phyloP scores from a whole-genome alignment of 2,329 filamentous ascomycete genomes.

The Penicillium thymicola region DNA sequence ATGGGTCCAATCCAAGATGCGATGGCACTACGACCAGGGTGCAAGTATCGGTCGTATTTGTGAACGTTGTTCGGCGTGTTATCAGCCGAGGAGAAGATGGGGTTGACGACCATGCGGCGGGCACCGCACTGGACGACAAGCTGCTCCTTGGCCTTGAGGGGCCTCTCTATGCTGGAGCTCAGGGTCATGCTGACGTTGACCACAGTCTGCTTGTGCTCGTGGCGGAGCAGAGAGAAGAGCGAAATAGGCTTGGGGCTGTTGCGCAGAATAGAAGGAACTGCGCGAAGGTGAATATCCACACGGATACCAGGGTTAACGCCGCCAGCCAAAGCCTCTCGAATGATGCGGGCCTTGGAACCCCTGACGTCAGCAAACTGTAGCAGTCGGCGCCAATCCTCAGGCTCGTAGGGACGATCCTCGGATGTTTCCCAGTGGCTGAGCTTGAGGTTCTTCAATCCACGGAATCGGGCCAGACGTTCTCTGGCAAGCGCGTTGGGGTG shows the following conservation, averaged over 20 bases:
- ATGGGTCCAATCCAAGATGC: constrained; percentile 87
- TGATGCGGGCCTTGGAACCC: constrained; percentile 69
- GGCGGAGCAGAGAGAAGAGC: constrained; percentile 81
- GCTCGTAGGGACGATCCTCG: constrained; percentile 82
- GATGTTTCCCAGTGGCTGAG: constrained; percentile 85
- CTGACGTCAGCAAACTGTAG: constrained; percentile 89
- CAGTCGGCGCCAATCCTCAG: constrained; percentile 82
- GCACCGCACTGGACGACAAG: constrained; percentile 88
- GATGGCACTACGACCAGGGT: constrained; percentile 84
- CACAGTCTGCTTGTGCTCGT: constrained; percentile 90
- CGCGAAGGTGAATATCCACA: constrained; percentile 72
- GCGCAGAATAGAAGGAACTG: constrained; percentile 55
- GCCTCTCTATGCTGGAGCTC: constrained; percentile 68
- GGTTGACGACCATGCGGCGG: constrained; percentile 81
- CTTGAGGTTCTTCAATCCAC: constrained; percentile 86
- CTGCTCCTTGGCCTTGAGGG: constrained; percentile 88
- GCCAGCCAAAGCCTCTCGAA: constrained; percentile 82
- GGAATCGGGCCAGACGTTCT: constrained; percentile 80
- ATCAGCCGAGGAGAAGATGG: constrained; percentile 83
- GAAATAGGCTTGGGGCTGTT: constrained; percentile 59
- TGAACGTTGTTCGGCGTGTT: constrained; percentile 95
- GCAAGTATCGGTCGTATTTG: constrained; percentile 89
- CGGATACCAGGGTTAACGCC: constrained; percentile 80
- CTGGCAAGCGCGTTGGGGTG: constrained; percentile 81
- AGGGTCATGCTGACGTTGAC: constrained; percentile 89